A percentile compares a stretch with the other conserved stretches of the same genome.
Conservation (phyloP, 352 stramenopile species). For the Blastocystis sp. region DNA sequence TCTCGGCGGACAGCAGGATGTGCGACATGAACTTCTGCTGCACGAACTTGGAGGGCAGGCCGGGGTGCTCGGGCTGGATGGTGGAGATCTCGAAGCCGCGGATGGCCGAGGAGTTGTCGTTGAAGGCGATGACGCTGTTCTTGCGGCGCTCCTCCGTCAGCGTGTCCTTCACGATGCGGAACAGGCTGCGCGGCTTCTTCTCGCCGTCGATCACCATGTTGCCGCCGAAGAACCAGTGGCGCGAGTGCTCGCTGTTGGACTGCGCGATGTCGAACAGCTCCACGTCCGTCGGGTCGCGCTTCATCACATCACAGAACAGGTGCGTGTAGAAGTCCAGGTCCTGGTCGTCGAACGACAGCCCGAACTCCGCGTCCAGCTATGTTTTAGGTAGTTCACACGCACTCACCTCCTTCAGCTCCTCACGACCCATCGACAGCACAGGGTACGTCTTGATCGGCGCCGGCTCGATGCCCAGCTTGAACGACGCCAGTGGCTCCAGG, state of each 20-base stretch:
- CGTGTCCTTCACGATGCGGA: conserved; percentile 98
- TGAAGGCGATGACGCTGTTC: conserved; percentile 97
- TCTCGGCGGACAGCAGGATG: conserved; percentile 96
- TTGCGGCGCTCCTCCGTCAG: conserved; percentile 84
- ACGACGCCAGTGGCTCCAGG: conserved; percentile 81
- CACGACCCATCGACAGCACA: conserved; percentile 80
- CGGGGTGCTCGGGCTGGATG: conserved; percentile 78
- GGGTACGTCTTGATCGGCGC: conserved; percentile 84
- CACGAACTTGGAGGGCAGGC: conserved; percentile 77
- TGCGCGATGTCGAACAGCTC: conserved; percentile 98
- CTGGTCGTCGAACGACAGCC: conserved; percentile 96
- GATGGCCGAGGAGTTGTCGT: conserved; percentile 98
- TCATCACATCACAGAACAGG: conserved; percentile 92
- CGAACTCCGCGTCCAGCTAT: conserved; percentile 77
- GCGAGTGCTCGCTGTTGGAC: conserved; percentile 96
- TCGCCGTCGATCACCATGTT: conserved; percentile 96
- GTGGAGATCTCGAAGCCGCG: conserved; percentile 84
- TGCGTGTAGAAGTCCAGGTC: conserved; percentile 97
- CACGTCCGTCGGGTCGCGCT: conserved; percentile 93
- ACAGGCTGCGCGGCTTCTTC: conserved; percentile 92
- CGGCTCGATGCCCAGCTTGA: conserved; percentile 82
- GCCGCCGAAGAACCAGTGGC: conserved; percentile 98
- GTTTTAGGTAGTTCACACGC: conserved; percentile 72
- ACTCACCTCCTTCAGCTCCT: conserved; percentile 92
- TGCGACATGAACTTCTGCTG: conserved; percentile 83